Base-by-base conservation (phyloP, 2,329 filamentous ascomycete species). In the Paraphaeosphaeria minitans region DNA sequence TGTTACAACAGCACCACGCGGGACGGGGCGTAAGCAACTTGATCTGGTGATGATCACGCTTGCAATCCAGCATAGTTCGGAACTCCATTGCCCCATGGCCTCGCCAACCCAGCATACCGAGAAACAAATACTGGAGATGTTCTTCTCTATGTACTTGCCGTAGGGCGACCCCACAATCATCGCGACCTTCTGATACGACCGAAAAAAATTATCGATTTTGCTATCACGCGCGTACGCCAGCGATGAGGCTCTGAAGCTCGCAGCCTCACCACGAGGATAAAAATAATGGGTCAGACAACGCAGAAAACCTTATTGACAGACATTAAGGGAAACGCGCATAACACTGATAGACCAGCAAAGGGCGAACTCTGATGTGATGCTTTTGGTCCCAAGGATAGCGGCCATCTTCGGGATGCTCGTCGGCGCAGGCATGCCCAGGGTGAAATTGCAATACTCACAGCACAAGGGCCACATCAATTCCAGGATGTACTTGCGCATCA, bases 331-430 rank as follows among this genome's bases (percentile, higher is more conserved):
- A 50, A 63, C 72, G 41, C 58, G 62, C 19, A 31, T 49, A 2
- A 70, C 73, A 1, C 42, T 75, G 46, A 60, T 58, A 21, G 52
- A 63, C 37, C 61, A 62, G 3, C 42, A 41, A 2, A 57, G 64
- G 56, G 59, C 58, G 14, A 62, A 43, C 16, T 67, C 60, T 27
- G 68, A 71, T 21, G 68, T 71, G 6, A 29, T 75, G 4, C 60
- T 74, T n/a, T 64, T 66, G 9, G 65, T 71, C 4, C 68, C 71
- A 41, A 59, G 65, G 39, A 19, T 68, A 33, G 65, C 62, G 60
- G 67, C 56, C 12, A 47, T 71, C 6, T 73, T 68, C 47, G 69
- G 69, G 54, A 70, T 75, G 2, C 39, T 74, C n/a, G 73, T 69
- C 42, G 69, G 70, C 56, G 67, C 29, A 71, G 63, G 24, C 72